phyloP scores from a whole-genome alignment of 768 basidiomycete species.

The Boletus reticulatus region DNA sequence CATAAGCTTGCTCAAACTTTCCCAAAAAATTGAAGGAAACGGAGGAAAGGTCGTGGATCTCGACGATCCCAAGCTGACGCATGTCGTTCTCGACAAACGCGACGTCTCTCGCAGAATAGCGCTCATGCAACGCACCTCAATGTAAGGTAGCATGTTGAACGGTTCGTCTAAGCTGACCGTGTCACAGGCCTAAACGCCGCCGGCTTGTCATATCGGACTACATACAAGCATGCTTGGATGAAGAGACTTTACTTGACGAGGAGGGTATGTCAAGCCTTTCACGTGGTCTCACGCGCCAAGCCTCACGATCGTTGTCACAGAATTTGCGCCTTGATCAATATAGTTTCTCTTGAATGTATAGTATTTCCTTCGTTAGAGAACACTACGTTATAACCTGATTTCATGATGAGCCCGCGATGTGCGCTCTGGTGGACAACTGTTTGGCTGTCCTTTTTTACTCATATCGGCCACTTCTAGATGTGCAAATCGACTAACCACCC shows the following conservation, averaged over 20 bases:
- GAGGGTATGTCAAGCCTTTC: conserved; percentile 46
- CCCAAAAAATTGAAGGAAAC: conserved; percentile 54
- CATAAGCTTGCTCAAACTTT: conserved; percentile 54
- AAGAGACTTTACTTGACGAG: conserved; percentile 80
- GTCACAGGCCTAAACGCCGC: conserved; percentile 70
- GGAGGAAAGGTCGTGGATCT: conserved; percentile 74
- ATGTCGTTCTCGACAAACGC: conserved; percentile 80
- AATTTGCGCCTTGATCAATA: conserved; percentile 24
- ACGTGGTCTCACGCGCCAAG: not conserved
- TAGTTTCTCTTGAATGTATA: not conserved
- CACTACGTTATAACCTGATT: too few species aligned
- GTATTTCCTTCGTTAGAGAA: too few species aligned
- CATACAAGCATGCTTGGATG: conserved; percentile 77
- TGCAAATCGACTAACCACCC: too few species aligned
- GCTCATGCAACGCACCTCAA: conserved; percentile 67
- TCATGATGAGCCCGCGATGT: too few species aligned
- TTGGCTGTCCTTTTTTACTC: too few species aligned
- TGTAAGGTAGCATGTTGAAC: conserved; percentile 43
- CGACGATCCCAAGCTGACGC: conserved; percentile 77
- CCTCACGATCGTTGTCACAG: conserved; percentile 13
- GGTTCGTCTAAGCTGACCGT: conserved; percentile 8
- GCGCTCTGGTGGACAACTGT: too few species aligned
- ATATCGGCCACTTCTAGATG: too few species aligned
- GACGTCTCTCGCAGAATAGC: conserved; percentile 72
- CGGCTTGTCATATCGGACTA: conserved; percentile 78